Evolutionary conservation across 2,329 filamentous ascomycete species (phyloP).

Genomic region (Neoascochyta sp.): DNA sequence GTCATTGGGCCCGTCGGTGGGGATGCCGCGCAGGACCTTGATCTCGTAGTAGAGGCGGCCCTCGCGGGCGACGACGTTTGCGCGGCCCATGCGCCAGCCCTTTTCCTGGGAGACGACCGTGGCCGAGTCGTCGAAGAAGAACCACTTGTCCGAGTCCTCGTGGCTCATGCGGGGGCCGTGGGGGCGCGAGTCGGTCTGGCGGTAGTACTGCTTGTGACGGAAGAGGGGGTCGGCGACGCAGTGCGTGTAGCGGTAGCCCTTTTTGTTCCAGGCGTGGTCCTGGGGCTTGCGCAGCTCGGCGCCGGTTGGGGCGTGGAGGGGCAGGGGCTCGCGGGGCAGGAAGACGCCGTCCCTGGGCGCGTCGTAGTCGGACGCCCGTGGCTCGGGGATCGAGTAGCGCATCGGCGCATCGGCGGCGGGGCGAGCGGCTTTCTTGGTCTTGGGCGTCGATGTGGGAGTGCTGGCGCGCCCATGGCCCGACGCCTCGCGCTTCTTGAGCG

Average conservation of each 20-base stretch:
- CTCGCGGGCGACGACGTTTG: slow-evolving; percentile 85
- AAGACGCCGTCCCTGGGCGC: slow-evolving; percentile 48
- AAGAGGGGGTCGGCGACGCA: slow-evolving; percentile 88
- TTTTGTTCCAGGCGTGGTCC: slow-evolving; percentile 60
- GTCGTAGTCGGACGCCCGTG: slow-evolving; percentile 48
- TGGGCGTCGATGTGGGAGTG: slow-evolving; percentile 42
- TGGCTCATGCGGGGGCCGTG: slow-evolving; percentile 84
- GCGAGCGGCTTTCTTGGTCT: slow-evolving; percentile 36
- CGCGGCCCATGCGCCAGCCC: slow-evolving; percentile 85
- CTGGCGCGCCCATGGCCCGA: slow-evolving; percentile 38
- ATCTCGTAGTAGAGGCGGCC: slow-evolving; percentile 94
- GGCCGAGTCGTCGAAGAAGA: slow-evolving; percentile 73
- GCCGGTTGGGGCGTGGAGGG: slow-evolving; percentile 43
- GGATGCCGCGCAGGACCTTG: slow-evolving; percentile 75
- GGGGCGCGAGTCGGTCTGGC: slow-evolving; percentile 80
- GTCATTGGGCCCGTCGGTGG: slow-evolving; percentile 43
- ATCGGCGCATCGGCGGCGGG: slow-evolving; percentile 45
- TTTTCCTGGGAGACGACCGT: slow-evolving; percentile 83
- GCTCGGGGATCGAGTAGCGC: slow-evolving; percentile 50
- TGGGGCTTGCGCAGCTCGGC: slow-evolving; percentile 47
- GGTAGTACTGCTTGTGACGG: slow-evolving; percentile 81
- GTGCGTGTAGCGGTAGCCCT: slow-evolving; percentile 80
- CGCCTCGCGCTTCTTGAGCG: slow-evolving; percentile 52
- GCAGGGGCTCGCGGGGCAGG: slow-evolving; percentile 45
- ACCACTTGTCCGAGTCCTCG: slow-evolving; percentile 82